Evolutionary conservation across 1,284 basidiomycete genomes (phyloP), one percentile per base, ranked within the genome.

Genomic region (Trametes versicolor): DNA sequence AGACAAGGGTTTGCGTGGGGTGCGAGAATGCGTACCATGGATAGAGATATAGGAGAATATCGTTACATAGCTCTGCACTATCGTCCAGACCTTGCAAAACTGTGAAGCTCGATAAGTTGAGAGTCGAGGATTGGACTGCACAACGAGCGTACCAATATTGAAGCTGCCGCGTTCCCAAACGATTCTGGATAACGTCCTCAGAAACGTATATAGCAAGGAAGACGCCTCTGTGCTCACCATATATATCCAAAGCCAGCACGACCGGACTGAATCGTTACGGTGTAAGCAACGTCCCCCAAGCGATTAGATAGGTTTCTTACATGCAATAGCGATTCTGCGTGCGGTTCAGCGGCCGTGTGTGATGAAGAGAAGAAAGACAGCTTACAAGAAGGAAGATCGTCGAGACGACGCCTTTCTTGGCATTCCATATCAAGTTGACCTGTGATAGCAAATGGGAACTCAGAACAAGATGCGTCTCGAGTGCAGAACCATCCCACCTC

Each of bases 61-160:
- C 13, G 75, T 77, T 41, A 77, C 60, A 36, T 73, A 72, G 63
- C 72, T 69, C 48, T 77, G 75, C 5, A 73, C 32, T 0, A 69
- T 64, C 4, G 75, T 76, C 75, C 75, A 77, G 12, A 71, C 67
- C 58, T 72, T 71, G 64, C 75, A 77, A 63, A 77, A 75, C 75
- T 77, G 34, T 17, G 9, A 6, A 19, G 10, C 17, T 27, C 12
- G 41, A 43, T 49, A 10, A 27, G 50, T 4, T 6, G 54, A 27
- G 17, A 21, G 1, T 29, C 19, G 19, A 4, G 12, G 2, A 13
- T 17, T 6, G 27, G 27, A 25, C 4, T 43, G 41, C 58, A 7
- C 63, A 72, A 69, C 58, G 54, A 49, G 10, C 63, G 3, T 65
- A 75, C 73, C 60, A 51, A 41, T 17, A 70, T 64, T 2, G 72